phyloP scores from a whole-genome alignment of 2,329 filamentous ascomycete species.

The Claviceps maximensis region DNA sequence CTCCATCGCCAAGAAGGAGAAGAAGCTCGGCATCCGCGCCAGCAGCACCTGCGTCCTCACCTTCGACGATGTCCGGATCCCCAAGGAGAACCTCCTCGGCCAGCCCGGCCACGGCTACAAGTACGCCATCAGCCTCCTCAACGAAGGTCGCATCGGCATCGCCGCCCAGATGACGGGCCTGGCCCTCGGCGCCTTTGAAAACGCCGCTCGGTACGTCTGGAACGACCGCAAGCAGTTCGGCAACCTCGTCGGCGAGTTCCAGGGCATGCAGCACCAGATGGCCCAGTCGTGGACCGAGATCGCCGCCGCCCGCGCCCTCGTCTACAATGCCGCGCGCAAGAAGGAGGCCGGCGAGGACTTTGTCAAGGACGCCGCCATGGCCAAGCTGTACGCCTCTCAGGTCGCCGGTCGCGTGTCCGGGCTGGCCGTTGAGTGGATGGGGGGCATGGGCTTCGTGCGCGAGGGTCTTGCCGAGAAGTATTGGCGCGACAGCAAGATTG shows the following conservation, averaged over 20 bases:
- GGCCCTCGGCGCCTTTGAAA: slow-evolving; percentile 87
- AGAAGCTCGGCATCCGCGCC: slow-evolving; percentile 94
- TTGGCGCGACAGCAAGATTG: slow-evolving; percentile 96
- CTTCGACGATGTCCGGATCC: slow-evolving; percentile 91
- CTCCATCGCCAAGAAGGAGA: slow-evolving; percentile 97
- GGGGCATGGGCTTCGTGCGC: slow-evolving; percentile 95
- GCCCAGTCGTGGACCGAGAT: slow-evolving; percentile 95
- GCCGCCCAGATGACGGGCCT: slow-evolving; percentile 98
- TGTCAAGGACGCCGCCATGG: slow-evolving; percentile 93
- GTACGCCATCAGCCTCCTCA: slow-evolving; percentile 86
- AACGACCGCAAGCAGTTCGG: slow-evolving; percentile 98
- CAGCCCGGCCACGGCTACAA: slow-evolving; percentile 91
- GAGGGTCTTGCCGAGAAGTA: slow-evolving; percentile 97
- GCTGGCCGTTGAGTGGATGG: slow-evolving; percentile 95
- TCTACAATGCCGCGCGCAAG: slow-evolving; percentile 93
- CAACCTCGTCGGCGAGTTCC: slow-evolving; percentile 85
- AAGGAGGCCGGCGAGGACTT: slow-evolving; percentile 97
- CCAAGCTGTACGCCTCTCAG: slow-evolving; percentile 88
- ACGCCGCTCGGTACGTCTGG: slow-evolving; percentile 87
- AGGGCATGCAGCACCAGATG: slow-evolving; percentile 98
- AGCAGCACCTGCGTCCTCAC: slow-evolving; percentile 95
- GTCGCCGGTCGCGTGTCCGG: slow-evolving; percentile 79
- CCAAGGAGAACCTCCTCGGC: slow-evolving; percentile 77
- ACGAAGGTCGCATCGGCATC: slow-evolving; percentile 95
- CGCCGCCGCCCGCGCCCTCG: slow-evolving; percentile 73